Conservation (phyloP, 352 stramenopile genomes). For the Globisporangium paddicum region DNA sequence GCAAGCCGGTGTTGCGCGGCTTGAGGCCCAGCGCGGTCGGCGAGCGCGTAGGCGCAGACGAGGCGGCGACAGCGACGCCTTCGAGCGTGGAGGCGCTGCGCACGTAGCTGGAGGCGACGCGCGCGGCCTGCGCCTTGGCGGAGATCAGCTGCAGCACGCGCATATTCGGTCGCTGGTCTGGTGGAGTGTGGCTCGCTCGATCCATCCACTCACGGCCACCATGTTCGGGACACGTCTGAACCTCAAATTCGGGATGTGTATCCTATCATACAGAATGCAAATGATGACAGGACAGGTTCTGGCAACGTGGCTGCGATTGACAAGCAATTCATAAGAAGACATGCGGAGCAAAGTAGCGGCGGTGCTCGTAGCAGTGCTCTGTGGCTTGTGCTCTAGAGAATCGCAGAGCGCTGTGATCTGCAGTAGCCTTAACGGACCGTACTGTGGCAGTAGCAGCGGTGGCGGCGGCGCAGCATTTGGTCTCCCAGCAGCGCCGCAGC, state of each 20-base stretch:
- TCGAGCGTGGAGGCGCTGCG: conserved; percentile 42
- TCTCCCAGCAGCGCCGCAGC: conserved; percentile 27
- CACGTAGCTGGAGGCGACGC: conserved; percentile 32
- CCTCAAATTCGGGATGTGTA: neutral
- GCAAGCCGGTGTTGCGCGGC: conserved; percentile 42
- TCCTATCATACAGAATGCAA: neutral
- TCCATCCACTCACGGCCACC: neutral
- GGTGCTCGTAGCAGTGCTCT: conserved; percentile 7
- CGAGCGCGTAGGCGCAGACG: conserved; percentile 27
- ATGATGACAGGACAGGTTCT: neutral
- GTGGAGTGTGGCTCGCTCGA: conserved; percentile 5
- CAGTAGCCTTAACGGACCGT: conserved; percentile 72
- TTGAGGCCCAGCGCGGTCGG: conserved; percentile 65
- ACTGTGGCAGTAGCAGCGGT: conserved; percentile 28
- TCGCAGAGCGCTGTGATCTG: conserved; percentile 17
- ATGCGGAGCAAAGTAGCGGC: conserved; percentile 8
- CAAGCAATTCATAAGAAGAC: conserved; percentile 11
- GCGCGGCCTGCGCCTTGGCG: conserved; percentile 21
- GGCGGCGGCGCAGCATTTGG: conserved; percentile 12
- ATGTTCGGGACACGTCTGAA: neutral
- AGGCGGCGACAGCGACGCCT: conserved; percentile 4
- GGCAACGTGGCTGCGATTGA: neutral
- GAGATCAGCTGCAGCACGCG: conserved; percentile 33
- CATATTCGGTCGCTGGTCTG: conserved; percentile 22
- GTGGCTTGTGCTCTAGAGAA: neutral